Evolutionary conservation across 1,139 yeast species (phyloP).

Genomic region (Trichomonascaceae sp.): DNA sequence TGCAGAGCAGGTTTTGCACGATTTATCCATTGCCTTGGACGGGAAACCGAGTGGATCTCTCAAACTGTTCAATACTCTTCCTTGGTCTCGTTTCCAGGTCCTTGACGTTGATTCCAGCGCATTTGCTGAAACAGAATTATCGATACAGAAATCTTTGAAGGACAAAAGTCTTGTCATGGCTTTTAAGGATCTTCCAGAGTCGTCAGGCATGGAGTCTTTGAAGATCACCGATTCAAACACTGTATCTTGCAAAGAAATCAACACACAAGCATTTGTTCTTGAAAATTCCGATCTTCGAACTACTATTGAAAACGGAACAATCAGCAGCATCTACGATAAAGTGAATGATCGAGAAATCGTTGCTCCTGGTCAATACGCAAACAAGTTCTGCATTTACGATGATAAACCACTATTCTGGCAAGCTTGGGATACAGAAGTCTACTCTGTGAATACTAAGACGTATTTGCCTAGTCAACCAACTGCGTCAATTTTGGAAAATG

Average conservation of each 20-base stretch:
- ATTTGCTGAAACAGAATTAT: slow-evolving; percentile 10
- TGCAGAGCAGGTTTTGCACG: slow-evolving; percentile 47
- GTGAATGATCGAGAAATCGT: slow-evolving; percentile 58
- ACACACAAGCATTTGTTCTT: slow-evolving; percentile 30
- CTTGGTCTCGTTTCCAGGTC: slow-evolving; percentile 61
- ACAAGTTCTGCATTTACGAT: slow-evolving; percentile 69
- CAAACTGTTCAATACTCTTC: slow-evolving; percentile 46
- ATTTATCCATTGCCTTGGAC: slow-evolving; percentile 36
- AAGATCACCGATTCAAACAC: slow-evolving; percentile 32
- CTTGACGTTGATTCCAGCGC: slow-evolving; percentile 33
- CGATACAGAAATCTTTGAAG: slow-evolving; percentile 5
- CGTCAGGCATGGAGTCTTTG: slow-evolving; percentile 23
- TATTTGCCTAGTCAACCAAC: slow-evolving; percentile 38
- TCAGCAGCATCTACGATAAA: slow-evolving; percentile 57
- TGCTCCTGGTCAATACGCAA: slow-evolving; percentile 53
- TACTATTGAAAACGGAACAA: slow-evolving; percentile 52
- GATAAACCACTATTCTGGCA: slow-evolving; percentile 85
- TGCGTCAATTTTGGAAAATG: slow-evolving; percentile 39
- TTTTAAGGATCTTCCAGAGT: neutral
- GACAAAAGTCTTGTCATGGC: slow-evolving; percentile 1
- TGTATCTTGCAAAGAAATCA: slow-evolving; percentile 9
- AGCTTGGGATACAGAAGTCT: slow-evolving; percentile 95
- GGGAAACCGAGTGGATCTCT: neutral
- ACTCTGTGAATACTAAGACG: slow-evolving; percentile 60
- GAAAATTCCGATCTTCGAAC: slow-evolving; percentile 56